Base-by-base conservation (phyloP, 2,329 filamentous ascomycete species). In the Neopestalotiopsis sp. region DNA sequence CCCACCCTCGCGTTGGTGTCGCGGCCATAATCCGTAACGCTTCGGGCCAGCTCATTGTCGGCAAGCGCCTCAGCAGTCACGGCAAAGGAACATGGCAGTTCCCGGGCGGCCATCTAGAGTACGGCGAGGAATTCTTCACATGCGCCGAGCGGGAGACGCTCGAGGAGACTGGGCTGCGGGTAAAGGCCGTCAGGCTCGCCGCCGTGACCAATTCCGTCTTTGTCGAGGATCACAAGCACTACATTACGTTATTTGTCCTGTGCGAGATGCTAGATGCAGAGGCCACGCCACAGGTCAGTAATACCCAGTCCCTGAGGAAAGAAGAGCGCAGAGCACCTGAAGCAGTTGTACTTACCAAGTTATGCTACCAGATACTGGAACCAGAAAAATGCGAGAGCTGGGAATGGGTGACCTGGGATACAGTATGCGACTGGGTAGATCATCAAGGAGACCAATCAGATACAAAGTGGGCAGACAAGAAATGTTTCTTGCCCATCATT, bases 81-180 rank as follows among this genome's bases (percentile, higher is more conserved):
- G 87, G 87, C 7, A 12, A 40, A 87, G 90, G 88, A 1, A 90
- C 87, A 0, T 89, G 87, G 80, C 90, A 90, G 64, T 86, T 94
- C 14, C 92, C 93, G 0, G 93, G 93, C 28, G 93, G 93, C 0
- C 92, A 95, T 74, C 86, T 95, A 17, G 93, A 95, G 70, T 87
- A 88, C 68, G 87, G 87, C 70, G 93, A 95, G 76, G 83, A 83
- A 1, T 85, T 89, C 40, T 83, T 89, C 24, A 77, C 79, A 0
- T 94, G 92, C 69, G 91, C 92, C 0, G 85, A 81, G 61, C 86
- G 93, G 4, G 93, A 95, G 79, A 83, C 88, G 0, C 76, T 88
- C 0, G 93, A 95, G 76, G 93, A 95, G 75, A 94, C 92, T 0
- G 91, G 87, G 0, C 82, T 94, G 0, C 74, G 79, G 0, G 82